Evolutionary conservation across 192 early-diverging fungal species (phyloP).

Genomic region (Linderina pennispora): DNA sequence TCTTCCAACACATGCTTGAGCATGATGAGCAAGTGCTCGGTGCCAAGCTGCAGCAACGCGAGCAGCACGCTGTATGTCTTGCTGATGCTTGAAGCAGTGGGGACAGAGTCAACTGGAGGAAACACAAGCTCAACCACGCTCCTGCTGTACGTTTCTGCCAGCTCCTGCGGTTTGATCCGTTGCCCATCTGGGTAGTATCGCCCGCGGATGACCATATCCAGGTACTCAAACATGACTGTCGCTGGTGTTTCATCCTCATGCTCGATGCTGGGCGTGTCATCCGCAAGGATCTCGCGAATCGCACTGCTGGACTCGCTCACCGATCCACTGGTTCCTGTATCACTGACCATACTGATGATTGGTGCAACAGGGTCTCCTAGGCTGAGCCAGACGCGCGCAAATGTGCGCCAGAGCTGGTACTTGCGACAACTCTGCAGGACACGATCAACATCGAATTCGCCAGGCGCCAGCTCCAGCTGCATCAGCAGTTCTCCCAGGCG

Average conservation of each 20-base stretch:
- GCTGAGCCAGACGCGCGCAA: slow-evolving; percentile 44
- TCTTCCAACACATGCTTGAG: slow-evolving; percentile 29
- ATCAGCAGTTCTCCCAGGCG: slow-evolving; percentile 35
- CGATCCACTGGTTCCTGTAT: too few species aligned
- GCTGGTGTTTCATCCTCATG: slow-evolving; percentile 17
- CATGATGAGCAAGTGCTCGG: slow-evolving; percentile 24
- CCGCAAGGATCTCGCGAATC: neutral
- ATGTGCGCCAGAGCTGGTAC: slow-evolving; percentile 41
- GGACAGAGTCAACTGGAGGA: slow-evolving; percentile 12
- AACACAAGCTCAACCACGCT: slow-evolving; percentile 27
- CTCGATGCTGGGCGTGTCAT: neutral
- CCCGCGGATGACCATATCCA: slow-evolving; percentile 39
- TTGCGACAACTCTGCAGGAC: slow-evolving; percentile 31
- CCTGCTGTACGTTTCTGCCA: slow-evolving; percentile 32
- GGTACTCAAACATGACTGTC: slow-evolving; percentile 33
- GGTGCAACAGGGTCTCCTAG: slow-evolving; percentile 39
- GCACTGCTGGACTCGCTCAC: slow-evolving; percentile 8
- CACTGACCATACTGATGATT: slow-evolving; percentile 15
- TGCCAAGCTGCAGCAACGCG: slow-evolving; percentile 12
- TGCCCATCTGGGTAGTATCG: slow-evolving; percentile 32
- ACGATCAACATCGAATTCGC: slow-evolving; percentile 42
- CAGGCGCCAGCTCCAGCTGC: slow-evolving; percentile 18
- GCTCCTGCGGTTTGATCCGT: slow-evolving; percentile 21
- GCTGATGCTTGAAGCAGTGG: neutral
- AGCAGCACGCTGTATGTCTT: slow-evolving; percentile 18